These are phyloP conservation scores for Solidago caesia DNA, from an alignment of 129 eudicot species.

Conservation along the genomic window DNA sequence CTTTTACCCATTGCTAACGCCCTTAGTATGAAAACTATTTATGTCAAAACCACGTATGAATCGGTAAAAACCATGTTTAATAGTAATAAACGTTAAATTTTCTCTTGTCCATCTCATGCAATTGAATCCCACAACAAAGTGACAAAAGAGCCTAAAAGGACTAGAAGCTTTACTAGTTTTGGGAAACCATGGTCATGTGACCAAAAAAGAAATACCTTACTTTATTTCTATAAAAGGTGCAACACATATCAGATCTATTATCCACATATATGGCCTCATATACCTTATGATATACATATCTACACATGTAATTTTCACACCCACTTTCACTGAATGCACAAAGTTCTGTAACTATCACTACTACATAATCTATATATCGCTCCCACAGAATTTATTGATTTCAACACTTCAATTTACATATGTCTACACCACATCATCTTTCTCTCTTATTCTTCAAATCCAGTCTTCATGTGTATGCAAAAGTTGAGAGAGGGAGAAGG, in stretches of 20 bases:
- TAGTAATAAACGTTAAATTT: not conserved
- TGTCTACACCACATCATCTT: not conserved
- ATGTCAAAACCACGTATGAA: too few species aligned
- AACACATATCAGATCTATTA: conserved; percentile 12
- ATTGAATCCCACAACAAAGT: not conserved
- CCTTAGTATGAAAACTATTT: too few species aligned
- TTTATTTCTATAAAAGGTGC: conserved; percentile 21
- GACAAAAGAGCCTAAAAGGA: not conserved
- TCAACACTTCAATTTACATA: conserved; percentile 2
- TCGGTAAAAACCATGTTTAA: too few species aligned
- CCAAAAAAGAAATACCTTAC: not conserved
- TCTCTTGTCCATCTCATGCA: not conserved
- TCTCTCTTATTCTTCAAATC: conserved; percentile 16
- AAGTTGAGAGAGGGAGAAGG: too few species aligned
- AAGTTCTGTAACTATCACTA: conserved; percentile 13
- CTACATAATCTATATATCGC: conserved; percentile 6
- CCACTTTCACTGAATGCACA: conserved; percentile 23
- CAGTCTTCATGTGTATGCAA: not conserved
- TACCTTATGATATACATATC: conserved; percentile 12
- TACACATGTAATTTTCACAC: conserved; percentile 14
- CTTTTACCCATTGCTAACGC: too few species aligned
- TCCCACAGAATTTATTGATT: not conserved
- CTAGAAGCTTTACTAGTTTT: conserved; percentile 1
- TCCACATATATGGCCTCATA: conserved; percentile 21
- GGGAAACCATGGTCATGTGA: conserved; percentile 16